A percentile compares a stretch with the other conserved stretches of the same genome.
Evolutionary conservation across 148 eudicot genomes (phyloP).

Genomic region (Nepenthes mirabilis): DNA sequence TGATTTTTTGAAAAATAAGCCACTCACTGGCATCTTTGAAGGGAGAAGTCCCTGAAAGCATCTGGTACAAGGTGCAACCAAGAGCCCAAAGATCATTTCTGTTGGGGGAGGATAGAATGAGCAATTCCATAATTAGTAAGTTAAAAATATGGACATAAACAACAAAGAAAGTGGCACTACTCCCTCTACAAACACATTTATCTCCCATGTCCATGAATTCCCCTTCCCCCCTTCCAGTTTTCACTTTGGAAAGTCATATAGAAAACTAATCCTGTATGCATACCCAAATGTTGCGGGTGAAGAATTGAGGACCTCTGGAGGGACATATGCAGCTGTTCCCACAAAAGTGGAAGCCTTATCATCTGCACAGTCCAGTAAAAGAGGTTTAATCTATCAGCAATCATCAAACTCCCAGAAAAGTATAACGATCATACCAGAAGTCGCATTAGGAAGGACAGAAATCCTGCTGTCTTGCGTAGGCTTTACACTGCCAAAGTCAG

Average conservation of each 20-base stretch:
- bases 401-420: neutral
- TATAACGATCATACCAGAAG: conserved; percentile 39
- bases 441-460: conserved; percentile 96
- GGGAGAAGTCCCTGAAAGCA: conserved; percentile 97
- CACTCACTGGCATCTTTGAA: conserved; percentile 98
- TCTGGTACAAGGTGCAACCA: conserved; percentile 96
- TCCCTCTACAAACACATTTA: too few relatives aligned
- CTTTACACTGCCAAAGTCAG: conserved; percentile 98
- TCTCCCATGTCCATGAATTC: too few relatives aligned
- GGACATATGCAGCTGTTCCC: conserved; percentile 98
- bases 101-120: conserved; percentile 13
- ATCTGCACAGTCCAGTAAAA: conserved; percentile 30
- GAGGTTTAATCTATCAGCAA: conserved; percentile 1
- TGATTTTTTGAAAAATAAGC: conserved; percentile 92
- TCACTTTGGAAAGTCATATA: too few relatives aligned
- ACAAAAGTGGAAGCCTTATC: conserved; percentile 99
- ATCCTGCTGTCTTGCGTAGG: conserved; percentile 91
- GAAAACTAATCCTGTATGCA: too few relatives aligned
- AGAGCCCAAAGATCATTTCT: conserved; percentile 99
- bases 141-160: neutral
- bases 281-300: conserved; percentile 99
- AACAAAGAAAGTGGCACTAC: too few relatives aligned
- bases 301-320: conserved; percentile 94
- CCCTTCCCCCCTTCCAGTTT: conserved; percentile 3
- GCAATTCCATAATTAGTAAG: neutral